A percentile compares a stretch with the other conserved stretches of the same genome.
Evolutionary conservation across 495 filamentous ascomycete species (phyloP).

Genomic region (Bacidia rubella): DNA sequence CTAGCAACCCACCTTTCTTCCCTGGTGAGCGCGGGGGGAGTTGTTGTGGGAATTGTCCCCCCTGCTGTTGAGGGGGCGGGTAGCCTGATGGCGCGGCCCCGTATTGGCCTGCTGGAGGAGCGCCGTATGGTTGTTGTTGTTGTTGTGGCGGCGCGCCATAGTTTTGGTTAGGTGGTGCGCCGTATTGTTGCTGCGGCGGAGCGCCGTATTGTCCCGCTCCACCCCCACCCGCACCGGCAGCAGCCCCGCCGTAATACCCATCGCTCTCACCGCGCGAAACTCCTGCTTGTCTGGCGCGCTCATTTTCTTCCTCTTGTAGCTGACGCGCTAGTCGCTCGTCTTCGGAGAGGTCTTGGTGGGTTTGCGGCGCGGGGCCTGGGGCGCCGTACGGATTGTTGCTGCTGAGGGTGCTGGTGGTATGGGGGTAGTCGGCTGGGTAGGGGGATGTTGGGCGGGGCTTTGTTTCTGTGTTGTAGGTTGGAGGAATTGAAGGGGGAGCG

Average conservation of each 20-base stretch:
- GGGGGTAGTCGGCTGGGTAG: constrained; percentile 13
- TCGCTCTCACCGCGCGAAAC: constrained; percentile 13
- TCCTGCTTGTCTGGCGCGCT: constrained; percentile 28
- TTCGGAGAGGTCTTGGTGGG: constrained; percentile 37
- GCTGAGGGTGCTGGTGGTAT: constrained; percentile 44
- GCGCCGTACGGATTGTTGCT: constrained; percentile 47
- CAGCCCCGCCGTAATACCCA: constrained; percentile 15
- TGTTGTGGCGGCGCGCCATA: not conserved
- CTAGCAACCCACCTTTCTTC: constrained; percentile 6
- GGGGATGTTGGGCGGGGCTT: constrained; percentile 25
- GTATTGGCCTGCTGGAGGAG: constrained; percentile 12
- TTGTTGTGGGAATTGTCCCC: constrained; percentile 13
- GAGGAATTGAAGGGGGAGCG: constrained; percentile 39
- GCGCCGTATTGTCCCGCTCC: constrained; percentile 14
- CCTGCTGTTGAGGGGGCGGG: constrained; percentile 15
- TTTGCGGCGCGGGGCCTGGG: not conserved
- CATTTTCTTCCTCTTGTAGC: constrained; percentile 73
- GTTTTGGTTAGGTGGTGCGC: not conserved
- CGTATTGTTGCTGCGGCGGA: constrained; percentile 14
- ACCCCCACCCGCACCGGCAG: constrained; percentile 5
- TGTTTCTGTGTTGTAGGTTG: constrained; percentile 48
- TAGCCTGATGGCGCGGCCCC: constrained; percentile 3
- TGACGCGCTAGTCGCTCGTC: constrained; percentile 64
- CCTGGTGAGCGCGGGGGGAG: constrained; percentile 7
- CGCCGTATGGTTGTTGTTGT: too few species aligned